These are phyloP conservation scores for Nannochloropsis oceanica DNA, from an alignment of 108 stramenopile genomes.

Conservation along the genomic window DNA sequence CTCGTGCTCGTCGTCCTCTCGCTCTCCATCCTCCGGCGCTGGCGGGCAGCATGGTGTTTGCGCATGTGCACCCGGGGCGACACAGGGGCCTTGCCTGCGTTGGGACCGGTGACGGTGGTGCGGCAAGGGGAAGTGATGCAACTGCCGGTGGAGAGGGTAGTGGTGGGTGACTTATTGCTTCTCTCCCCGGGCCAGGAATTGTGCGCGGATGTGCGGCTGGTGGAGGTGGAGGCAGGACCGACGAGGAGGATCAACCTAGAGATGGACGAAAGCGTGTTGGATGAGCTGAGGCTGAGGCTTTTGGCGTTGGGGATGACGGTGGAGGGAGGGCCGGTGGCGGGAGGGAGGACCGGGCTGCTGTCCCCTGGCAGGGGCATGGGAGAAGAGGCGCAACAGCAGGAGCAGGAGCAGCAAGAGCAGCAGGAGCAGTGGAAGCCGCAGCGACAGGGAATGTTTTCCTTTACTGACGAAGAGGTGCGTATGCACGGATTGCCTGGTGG, in stretches of 20 bases:
- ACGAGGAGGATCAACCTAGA: background rate
- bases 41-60: background rate
- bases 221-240: background rate
- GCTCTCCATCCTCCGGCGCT: background rate
- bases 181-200: background rate
- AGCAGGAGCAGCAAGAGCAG: background rate
- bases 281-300: background rate
- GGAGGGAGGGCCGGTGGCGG: background rate
- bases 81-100: background rate
- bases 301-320: background rate
- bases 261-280: background rate
- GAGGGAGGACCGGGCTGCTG: background rate
- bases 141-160: background rate
- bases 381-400: background rate
- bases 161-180: background rate
- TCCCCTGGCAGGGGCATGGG: background rate
- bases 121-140: background rate
- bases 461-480: background rate
- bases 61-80: background rate
- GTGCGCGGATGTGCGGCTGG: background rate
- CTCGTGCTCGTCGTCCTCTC: background rate
- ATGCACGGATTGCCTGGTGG: background rate
- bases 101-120: background rate
- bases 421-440: background rate
- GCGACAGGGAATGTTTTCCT: background rate